Percentiles rank a stretch among this genome's conserved stretches.
These are phyloP conservation scores for Pyronema domesticum DNA, from an alignment of 495 filamentous ascomycete genomes.

Conservation along the genomic window DNA sequence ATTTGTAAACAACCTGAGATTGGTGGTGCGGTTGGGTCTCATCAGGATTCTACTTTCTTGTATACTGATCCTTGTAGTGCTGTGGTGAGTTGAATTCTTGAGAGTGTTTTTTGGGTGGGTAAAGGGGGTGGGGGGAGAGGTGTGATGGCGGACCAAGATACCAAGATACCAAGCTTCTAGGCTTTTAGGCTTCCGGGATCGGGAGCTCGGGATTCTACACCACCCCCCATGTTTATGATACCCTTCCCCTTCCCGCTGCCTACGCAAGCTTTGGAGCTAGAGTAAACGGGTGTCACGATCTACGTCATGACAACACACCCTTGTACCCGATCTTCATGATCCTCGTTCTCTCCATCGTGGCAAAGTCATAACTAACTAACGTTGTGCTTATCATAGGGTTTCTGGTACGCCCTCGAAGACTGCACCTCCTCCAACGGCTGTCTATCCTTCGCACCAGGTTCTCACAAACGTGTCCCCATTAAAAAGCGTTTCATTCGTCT, in stretches of 20 bases:
- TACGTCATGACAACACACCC: no score
- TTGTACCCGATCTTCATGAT: no score
- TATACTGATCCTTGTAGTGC: conserved; percentile 83
- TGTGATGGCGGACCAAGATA: neutral
- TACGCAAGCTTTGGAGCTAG: no score
- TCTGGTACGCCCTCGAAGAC: conserved; percentile 73
- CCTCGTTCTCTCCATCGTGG: no score
- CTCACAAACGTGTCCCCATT: conserved; percentile 49
- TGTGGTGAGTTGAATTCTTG: conserved; percentile 31
- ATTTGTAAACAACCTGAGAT: conserved; percentile 98
- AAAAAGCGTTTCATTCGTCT: conserved; percentile 56
- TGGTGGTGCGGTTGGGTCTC: conserved; percentile 66
- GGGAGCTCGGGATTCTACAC: no score
- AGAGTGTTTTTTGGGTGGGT: conserved; percentile 17
- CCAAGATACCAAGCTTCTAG: no score
- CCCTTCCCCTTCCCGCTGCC: no score
- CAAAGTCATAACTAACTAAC: no score
- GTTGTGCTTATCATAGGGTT: conserved; percentile 7
- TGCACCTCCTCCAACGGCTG: conserved; percentile 71
- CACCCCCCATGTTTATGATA: no score
- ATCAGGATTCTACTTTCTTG: conserved; percentile 82
- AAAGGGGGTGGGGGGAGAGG: conserved; percentile 28
- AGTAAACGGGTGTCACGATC: no score
- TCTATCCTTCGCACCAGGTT: conserved; percentile 64
- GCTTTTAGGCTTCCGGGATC: no score